Percentiles rank a stretch among this genome's conserved stretches.
Evolutionary conservation across 1,284 basidiomycete genomes (phyloP).

Genomic region (Puccinia brachypodii): DNA sequence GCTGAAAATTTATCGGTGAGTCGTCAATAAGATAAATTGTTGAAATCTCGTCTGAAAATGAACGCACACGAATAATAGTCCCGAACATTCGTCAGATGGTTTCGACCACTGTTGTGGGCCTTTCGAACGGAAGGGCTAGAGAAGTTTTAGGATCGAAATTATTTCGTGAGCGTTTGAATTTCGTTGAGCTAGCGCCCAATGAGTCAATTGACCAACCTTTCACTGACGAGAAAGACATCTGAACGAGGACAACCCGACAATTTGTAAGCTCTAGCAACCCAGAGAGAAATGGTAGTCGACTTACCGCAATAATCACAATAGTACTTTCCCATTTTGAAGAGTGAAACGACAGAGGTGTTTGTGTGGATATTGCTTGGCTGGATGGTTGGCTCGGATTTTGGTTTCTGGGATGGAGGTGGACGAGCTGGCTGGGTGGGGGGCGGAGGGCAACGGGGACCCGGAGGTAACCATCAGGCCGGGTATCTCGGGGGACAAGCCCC

Average conservation of each 20-base stretch:
- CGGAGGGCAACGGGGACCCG: no score
- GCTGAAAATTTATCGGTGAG: slow-evolving; percentile 61
- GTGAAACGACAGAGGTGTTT: background rate
- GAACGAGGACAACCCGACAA: background rate
- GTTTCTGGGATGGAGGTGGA: no score
- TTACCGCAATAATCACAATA: slow-evolving; percentile 88
- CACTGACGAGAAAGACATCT: slow-evolving; percentile 50
- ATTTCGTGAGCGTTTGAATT: background rate
- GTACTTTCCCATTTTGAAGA: slow-evolving; percentile 57
- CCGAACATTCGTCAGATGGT: slow-evolving; percentile 91
- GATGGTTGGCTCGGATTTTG: no score
- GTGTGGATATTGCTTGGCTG: background rate
- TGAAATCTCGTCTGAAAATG: background rate
- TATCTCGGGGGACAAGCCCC: no score
- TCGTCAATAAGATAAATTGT: slow-evolving; percentile 39
- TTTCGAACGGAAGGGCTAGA: slow-evolving; percentile 72
- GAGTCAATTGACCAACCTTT: slow-evolving; percentile 28
- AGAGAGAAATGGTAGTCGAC: slow-evolving; percentile 61
- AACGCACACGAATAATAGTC: slow-evolving; percentile 87
- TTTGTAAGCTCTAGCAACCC: background rate
- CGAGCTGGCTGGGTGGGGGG: no score
- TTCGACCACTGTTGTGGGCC: slow-evolving; percentile 94
- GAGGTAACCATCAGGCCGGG: no score
- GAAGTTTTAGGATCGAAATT: background rate
- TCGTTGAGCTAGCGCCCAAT: background rate